Base-by-base conservation (phyloP, 176 grass and related monocot species). In the Carex littledalei region DNA sequence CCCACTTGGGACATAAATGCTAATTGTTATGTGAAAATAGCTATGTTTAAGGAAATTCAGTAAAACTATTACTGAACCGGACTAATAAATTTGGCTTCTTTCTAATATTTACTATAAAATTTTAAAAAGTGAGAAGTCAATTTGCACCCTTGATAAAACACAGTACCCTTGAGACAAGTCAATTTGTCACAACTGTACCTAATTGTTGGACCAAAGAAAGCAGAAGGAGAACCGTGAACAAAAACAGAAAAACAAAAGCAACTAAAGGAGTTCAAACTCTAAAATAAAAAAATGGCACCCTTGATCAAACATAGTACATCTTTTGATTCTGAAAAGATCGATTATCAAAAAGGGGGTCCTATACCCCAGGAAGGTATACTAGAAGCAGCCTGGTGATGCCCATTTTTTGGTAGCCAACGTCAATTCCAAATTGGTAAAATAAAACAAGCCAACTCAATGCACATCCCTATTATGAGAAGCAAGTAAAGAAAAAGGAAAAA, bases 401-500 rank as follows among this genome's bases (percentile, higher is more conserved):
- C 18, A 77, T 55, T 21, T 70, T 29, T 55, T 53, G 22, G 73
- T 26, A 77, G 13, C 13, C 21, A 24, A 49, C 20, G 31, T 26
- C 22, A 75, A 20, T 75, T 55, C 22, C 52, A 77, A 31, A 55
- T 54, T 54, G n/a, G 22, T 76, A 31, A 26, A 21, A 54, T 54
- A 54, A 77, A 77, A 53, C 47, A 77, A 77, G 31, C 20, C 6
- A 78, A 55, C 49, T 17, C 4, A 56, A 78, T 50, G 39, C 61
- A 32, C 45, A 86, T 82, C 13, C 29, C 3, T 53, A 63, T 45
- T 43, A 76, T 43, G 54, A 7, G 18, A 63, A 55, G 5, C 64
- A 11, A 79, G 79, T 32, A 85, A 81, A 50, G n/a, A 84, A 11
- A 21, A 8, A 37, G 53, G 58, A 82, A 45, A 8, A 79, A 92